Evolutionary conservation across 768 basidiomycete genomes (phyloP).

Genomic region (Arthromyces matolae): DNA sequence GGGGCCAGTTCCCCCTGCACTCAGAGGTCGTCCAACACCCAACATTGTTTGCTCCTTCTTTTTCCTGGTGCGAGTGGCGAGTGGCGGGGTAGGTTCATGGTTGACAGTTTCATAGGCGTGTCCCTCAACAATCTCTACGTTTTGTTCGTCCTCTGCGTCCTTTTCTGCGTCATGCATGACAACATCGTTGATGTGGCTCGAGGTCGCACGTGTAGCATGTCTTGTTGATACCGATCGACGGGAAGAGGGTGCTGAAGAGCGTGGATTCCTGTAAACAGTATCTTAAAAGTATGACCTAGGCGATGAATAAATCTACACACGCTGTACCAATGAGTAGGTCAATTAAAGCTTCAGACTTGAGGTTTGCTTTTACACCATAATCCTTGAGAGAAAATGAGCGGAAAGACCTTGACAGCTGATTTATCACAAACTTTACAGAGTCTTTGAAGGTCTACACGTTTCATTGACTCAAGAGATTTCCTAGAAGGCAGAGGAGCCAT

Average conservation of each 20-base stretch:
- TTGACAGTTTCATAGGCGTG: conserved; percentile 16
- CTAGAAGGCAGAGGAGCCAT: conserved; percentile 43
- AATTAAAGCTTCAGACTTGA: conserved; percentile 77
- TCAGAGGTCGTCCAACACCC: conserved; percentile 67
- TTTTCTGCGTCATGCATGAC: conserved; percentile 49
- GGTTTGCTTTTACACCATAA: conserved; percentile 77
- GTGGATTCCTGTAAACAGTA: conserved; percentile 7
- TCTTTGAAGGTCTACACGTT: conserved; percentile 46
- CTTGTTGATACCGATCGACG: conserved; percentile 34
- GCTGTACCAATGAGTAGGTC: conserved; percentile 63
- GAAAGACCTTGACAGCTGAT: neutral
- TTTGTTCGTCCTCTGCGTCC: conserved; percentile 33
- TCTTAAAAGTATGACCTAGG: conserved; percentile 2
- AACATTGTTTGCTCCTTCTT: conserved; percentile 70
- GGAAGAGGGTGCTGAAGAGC: conserved; percentile 20
- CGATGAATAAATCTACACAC: conserved; percentile 26
- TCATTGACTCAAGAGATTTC: conserved; percentile 42
- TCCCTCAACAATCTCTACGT: conserved; percentile 11
- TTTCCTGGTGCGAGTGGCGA: conserved; percentile 52
- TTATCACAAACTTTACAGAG: conserved; percentile 62
- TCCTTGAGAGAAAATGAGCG: conserved; percentile 45
- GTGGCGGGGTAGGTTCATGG: conserved; percentile 25
- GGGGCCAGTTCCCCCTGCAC: conserved; percentile 64
- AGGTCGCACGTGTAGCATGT: conserved; percentile 34
- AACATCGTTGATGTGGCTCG: conserved; percentile 41